Percentiles rank a stretch among this genome's conserved stretches.
Evolutionary conservation across 164 flowering plant genomes (phyloP).

Genomic region (Chloranthus sessilifolius): DNA sequence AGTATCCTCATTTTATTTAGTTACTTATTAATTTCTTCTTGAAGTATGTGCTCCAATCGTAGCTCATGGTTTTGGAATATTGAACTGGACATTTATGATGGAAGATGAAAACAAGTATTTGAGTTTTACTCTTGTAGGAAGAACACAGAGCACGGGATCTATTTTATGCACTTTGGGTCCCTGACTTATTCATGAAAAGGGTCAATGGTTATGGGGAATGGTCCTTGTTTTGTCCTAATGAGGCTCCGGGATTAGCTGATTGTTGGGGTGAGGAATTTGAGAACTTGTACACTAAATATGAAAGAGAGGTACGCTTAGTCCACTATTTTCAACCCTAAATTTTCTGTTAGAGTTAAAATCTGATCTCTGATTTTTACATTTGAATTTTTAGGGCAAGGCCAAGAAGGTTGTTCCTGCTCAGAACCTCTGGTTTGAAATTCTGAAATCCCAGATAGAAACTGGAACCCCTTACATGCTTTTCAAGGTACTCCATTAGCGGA

Average conservation of each 20-base stretch:
- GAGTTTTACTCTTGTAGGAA: slow-evolving; percentile 57
- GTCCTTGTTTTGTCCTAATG: slow-evolving; percentile 97
- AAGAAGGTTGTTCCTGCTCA: slow-evolving; percentile 95
- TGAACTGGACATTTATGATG: too few relatives aligned
- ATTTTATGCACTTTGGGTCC: slow-evolving; percentile 97
- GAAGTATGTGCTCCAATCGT: too few relatives aligned
- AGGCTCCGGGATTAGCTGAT: slow-evolving; percentile 96
- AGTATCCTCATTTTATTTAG: too few relatives aligned
- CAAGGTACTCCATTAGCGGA: slow-evolving; percentile 45
- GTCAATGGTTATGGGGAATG: slow-evolving; percentile 69
- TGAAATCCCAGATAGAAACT: slow-evolving; percentile 92
- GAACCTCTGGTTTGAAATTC: slow-evolving; percentile 83
- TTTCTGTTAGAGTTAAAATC: background rate
- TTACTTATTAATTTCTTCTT: too few relatives aligned
- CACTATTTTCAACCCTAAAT: background rate
- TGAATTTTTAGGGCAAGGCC: slow-evolving; percentile 69
- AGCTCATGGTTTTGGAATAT: too few relatives aligned
- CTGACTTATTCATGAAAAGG: slow-evolving; percentile 93
- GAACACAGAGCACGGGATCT: slow-evolving; percentile 94
- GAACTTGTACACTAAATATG: slow-evolving; percentile 61
- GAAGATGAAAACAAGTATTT: too few relatives aligned
- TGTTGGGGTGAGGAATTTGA: slow-evolving; percentile 98
- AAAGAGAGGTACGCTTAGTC: slow-evolving; percentile 47
- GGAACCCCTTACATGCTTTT: slow-evolving; percentile 98
- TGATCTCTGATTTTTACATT: background rate